Percentiles rank a stretch among this genome's conserved stretches.
Conservation (phyloP, 2,329 filamentous ascomycete genomes). For the Fusarium caatingaense region DNA sequence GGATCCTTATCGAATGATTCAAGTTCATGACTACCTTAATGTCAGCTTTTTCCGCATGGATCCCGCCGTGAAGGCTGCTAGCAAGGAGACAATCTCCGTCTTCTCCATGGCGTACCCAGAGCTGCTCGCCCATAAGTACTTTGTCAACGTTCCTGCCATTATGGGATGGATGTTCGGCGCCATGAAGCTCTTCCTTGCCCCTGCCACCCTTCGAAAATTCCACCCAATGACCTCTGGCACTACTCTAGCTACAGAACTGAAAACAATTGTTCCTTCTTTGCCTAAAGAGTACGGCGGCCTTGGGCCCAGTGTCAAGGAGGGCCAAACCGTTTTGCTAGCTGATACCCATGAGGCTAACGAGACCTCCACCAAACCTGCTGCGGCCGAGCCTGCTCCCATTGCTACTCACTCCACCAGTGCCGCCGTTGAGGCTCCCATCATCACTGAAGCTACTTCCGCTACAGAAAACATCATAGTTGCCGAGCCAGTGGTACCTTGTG, state of each 20-base stretch:
- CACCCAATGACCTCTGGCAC: slow-evolving; percentile 80
- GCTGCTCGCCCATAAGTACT: slow-evolving; percentile 87
- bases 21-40: slow-evolving; percentile 92
- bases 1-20: slow-evolving; percentile 90
- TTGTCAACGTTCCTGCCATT: slow-evolving; percentile 89
- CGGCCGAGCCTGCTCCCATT: neutral
- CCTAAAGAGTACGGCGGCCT: slow-evolving; percentile 85
- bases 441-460: neutral
- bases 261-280: slow-evolving; percentile 69
- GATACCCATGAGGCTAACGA: slow-evolving; percentile 26
- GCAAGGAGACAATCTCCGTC: slow-evolving; percentile 82
- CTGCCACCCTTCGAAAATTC: slow-evolving; percentile 82
- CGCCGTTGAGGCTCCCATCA: neutral
- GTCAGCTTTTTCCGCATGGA: slow-evolving; percentile 89
- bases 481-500: slow-evolving; percentile 12
- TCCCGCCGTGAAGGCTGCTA: slow-evolving; percentile 78
- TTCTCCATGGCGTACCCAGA: slow-evolving; percentile 90
- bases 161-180: slow-evolving; percentile 89
- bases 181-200: slow-evolving; percentile 79
- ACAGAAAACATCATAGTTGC: slow-evolving; percentile 4
- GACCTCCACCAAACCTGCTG: slow-evolving; percentile 15
- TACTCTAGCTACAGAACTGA: slow-evolving; percentile 72
- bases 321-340: slow-evolving; percentile 48
- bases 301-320: slow-evolving; percentile 59
- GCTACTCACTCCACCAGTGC: neutral